Evolutionary conservation across 306 rosid species (phyloP).

Genomic region (Dalbergia cochinchinensis): DNA sequence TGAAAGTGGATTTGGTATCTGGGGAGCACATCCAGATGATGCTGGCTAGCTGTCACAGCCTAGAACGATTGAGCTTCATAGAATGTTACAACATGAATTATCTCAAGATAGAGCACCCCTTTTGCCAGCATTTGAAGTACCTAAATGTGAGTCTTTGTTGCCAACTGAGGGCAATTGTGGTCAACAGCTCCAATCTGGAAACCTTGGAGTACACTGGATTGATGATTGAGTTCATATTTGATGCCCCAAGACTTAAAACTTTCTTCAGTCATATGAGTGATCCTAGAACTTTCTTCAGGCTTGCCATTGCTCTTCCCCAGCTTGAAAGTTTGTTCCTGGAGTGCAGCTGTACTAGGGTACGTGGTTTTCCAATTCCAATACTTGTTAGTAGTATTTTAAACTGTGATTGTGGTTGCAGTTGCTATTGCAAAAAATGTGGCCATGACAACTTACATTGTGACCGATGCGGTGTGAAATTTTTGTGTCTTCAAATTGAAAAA

Average conservation of each 20-base stretch:
- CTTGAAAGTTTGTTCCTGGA: constrained; percentile 43
- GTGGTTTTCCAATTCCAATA: neutral
- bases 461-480: too few species aligned
- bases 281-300: neutral
- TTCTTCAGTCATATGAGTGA: constrained; percentile 19
- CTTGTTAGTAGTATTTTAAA: neutral
- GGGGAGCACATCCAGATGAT: constrained; percentile 6
- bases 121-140: constrained; percentile 47
- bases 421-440: too few species aligned
- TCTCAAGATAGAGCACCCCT: constrained; percentile 30
- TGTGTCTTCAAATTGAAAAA: too few species aligned
- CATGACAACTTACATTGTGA: too few species aligned
- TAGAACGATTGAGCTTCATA: constrained; percentile 39
- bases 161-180: constrained; percentile 29
- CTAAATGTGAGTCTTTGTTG: constrained; percentile 48
- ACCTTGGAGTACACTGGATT: constrained; percentile 49
- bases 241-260: constrained; percentile 37
- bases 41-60: constrained; percentile 33
- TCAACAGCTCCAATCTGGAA: constrained; percentile 35
- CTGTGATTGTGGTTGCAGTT: too few species aligned
- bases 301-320: constrained; percentile 41
- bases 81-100: constrained; percentile 34
- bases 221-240: constrained; percentile 27
- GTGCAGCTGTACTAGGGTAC: constrained; percentile 38
- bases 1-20: constrained; percentile 42